Base-by-base conservation (phyloP, 2,329 filamentous ascomycete species). In the Orbilia blumenaviensis region DNA sequence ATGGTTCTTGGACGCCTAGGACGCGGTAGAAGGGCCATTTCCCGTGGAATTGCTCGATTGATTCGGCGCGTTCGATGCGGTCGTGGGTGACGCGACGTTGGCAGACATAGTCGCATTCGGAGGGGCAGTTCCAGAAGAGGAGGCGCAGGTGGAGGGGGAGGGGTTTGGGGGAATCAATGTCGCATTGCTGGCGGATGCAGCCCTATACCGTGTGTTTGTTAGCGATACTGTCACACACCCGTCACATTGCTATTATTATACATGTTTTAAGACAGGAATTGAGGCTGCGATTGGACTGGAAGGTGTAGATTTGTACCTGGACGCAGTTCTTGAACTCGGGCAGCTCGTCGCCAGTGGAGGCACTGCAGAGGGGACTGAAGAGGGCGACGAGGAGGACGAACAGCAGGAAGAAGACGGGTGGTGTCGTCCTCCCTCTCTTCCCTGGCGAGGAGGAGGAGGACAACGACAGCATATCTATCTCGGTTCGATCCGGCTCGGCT, bases 11-110 rank as follows among this genome's bases (percentile, higher is more conserved):
- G 85, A 97, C 91, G 82, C 95, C 95, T 64, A 96, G 84, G 81
- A 97, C 87, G 79, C 95, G 92, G 83, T 90, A 86, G 84, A 99
- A 99, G 41, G 95, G 95, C 95, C 95, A 99, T 87, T 99, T 99
- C 32, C 95, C 95, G 85, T 99, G 93, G 86, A 94, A 99, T 84
- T 99, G 95, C 68, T 94, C 90, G 58, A 97, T 84, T 9, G 89
- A 87, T 29, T 89, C 88, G 75, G 89, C 87, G 78, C 87, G 85
- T 25, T 88, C 85, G 78, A 93, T 84, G 78, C 94, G 92, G 72
- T 85, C 84, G 80, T 88, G 84, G 68, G 95, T 98, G 75, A 96
- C 87, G 82, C 97, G 91, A 86, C 96, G 94, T 83, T 99, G 95
- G 86, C 95, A 99, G 77, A 92, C 91, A 85, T 99, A 96, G 86